A percentile compares a stretch with the other conserved stretches of the same genome.
phyloP scores from a whole-genome alignment of 2,329 filamentous ascomycete genomes.

The Coniochaeta sp. region DNA sequence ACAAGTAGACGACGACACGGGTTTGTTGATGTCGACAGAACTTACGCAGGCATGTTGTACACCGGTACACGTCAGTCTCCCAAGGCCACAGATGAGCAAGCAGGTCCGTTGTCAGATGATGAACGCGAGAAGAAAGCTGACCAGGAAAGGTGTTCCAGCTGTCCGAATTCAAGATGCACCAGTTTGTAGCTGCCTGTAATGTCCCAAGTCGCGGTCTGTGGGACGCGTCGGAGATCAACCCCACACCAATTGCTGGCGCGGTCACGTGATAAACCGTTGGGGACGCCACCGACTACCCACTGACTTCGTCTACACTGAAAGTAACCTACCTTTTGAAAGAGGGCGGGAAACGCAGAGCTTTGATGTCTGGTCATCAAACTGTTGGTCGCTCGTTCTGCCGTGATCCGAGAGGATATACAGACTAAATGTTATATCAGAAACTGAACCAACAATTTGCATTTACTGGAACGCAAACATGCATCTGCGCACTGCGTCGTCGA shows the following conservation, averaged over 20 bases:
- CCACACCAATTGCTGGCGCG: neutral
- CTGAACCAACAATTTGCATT: neutral
- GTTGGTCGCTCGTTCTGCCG: neutral
- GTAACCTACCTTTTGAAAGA: no score
- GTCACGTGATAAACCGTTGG: neutral
- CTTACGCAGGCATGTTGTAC: slow-evolving; percentile 14
- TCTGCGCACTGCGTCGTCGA: neutral
- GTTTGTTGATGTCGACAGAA: slow-evolving; percentile 1
- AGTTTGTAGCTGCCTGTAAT: neutral
- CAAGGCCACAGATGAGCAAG: neutral
- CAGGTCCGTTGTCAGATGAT: neutral
- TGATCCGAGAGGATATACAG: neutral
- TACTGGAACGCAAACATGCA: neutral
- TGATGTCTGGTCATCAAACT: neutral
- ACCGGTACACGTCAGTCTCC: neutral
- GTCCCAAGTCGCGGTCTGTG: neutral
- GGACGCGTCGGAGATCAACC: neutral
- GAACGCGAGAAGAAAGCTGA: neutral
- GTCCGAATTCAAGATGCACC: neutral
- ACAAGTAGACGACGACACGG: neutral
- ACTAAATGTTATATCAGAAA: neutral
- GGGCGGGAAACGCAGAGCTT: neutral
- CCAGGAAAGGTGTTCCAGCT: neutral
- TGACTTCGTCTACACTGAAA: no score
- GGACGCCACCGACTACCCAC: neutral